Percentiles rank a stretch among this genome's conserved stretches.
phyloP scores from a whole-genome alignment of 345 rosid genomes.

The Physaria fendleri region DNA sequence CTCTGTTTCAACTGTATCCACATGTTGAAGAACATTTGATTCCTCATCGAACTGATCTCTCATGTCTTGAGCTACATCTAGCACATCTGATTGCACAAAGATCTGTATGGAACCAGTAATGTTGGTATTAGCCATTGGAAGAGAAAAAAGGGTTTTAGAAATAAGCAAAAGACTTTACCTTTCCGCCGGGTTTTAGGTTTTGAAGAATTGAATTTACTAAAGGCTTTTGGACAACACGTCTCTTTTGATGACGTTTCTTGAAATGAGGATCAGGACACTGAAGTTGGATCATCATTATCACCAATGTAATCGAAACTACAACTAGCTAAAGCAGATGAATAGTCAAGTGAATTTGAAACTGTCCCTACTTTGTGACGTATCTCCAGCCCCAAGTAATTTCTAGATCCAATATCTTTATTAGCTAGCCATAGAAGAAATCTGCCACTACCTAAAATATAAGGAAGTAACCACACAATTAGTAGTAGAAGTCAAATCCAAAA shows the following conservation, averaged over 20 bases:
- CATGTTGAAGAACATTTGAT: constrained; percentile 36
- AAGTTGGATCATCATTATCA: not conserved
- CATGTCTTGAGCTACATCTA: constrained; percentile 80
- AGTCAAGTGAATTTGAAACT: constrained; percentile 25
- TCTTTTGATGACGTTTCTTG: constrained; percentile 87
- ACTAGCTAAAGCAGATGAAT: constrained; percentile 28
- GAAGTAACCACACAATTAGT: not conserved
- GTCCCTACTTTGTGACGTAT: constrained; percentile 71
- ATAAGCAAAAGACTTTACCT: constrained; percentile 35
- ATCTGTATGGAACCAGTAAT: constrained; percentile 37
- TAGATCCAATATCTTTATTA: constrained; percentile 39
- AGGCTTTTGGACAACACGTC: constrained; percentile 83
- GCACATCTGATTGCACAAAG: constrained; percentile 84
- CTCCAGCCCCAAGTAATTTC: constrained; percentile 87
- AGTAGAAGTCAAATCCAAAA: not conserved
- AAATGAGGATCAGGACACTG: constrained; percentile 98
- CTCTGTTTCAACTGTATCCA: constrained; percentile 40
- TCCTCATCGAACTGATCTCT: constrained; percentile 64
- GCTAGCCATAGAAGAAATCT: constrained; percentile 93
- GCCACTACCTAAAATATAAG: constrained; percentile 64
- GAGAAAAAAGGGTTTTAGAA: not conserved
- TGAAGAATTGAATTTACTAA: constrained; percentile 55
- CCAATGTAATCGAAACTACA: constrained; percentile 8
- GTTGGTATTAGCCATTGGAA: not conserved
- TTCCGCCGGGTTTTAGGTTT: constrained; percentile 61